Base-by-base conservation (phyloP, 306 rosid genomes). In the Morella rubra region DNA sequence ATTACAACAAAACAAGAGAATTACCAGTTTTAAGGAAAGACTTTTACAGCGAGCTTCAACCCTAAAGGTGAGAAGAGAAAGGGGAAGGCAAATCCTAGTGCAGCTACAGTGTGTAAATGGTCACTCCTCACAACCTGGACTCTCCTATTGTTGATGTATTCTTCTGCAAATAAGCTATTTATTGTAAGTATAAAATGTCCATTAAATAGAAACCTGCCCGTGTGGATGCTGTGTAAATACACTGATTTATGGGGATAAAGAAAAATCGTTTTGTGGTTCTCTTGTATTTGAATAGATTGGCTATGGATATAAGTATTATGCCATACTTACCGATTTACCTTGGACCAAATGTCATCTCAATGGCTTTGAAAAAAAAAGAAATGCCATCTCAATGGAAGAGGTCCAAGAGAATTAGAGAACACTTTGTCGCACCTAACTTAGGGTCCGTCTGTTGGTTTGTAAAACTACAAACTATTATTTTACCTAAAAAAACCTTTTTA, bases 11-110 rank as follows among this genome's bases (percentile, higher is more conserved):
- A 37, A 47, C 69, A 20, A 50, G 66, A 69, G 56, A 53, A 53
- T 77, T 19, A 51, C 54, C 46, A 55, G 32, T 56, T 69, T 2
- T 54, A 74, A 77, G 47, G 52, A 72, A 76, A 44, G 59, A 47
- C 18, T 5, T 32, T 12, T 61, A 71, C 61, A 80, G 80, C 75
- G 83, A 69, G 74, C 74, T 80, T 80, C 61, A 78, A 74, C 74
- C 79, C 79, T 74, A 74, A 78, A 74, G 11, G 37, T 19, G 37
- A 56, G 27, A 8, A 11, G 32, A 8, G 16, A 32, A 61, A 32
- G 13, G 44, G 6, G 5, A 15, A 61, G 44, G 68, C 42, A 61
- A 61, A 32, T 32, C 44, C 42, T 61, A 2, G 44, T 32, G 5
- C 24, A 15, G 6, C 73, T 19, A 71, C 32, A 27, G 1, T 18